Base-by-base conservation (phyloP, 345 rosid species). In the Passiflora organensis region DNA sequence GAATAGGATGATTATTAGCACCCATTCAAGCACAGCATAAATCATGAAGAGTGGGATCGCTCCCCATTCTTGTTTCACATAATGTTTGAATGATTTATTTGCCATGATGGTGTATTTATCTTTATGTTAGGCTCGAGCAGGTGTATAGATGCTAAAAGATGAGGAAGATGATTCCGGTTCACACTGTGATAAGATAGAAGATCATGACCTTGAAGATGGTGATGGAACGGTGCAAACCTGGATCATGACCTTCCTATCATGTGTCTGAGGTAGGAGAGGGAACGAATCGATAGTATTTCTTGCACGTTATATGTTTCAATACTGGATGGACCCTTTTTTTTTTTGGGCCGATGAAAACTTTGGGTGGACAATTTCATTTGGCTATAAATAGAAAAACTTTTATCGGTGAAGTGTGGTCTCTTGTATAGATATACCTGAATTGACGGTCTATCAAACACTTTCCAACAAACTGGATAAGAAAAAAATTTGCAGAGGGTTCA, bases 21-120 rank as follows among this genome's bases (percentile, higher is more conserved):
- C 14, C 96, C 91, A 89, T 71, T 93, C 99, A n/a, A 93, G 83
- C 53, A 83, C 9, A 0, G 91, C 95, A 47, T 79, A 84, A 41
- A 93, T 77, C 63, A 82, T 19, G 48, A 88, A 84, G 10, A 63
- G 67, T 2, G 91, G 87, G 55, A 81, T 51, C 61, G 72, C 65
- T 41, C 99, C 99, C 28, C 82, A 74, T 68, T 84, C 86, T 75
- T 84, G 79, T 47, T 82, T 90, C 15, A 86, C 88, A 42, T 67
- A 84, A 13, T 57, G 55, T 56, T 65, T 78, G 51, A 91, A 78
- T 1, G 96, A 78, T 49, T 85, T 78, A 43, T 71, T 78, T 23
- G 67, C 76, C 95, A 85, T 85, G 2, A n/a, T n/a, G n/a, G n/a
- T n/a, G n/a, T n/a, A n/a, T n/a, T n/a, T n/a, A n/a, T n/a, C n/a